phyloP scores from a whole-genome alignment of 2,329 filamentous ascomycete species.

The Arachnomyces sp. region DNA sequence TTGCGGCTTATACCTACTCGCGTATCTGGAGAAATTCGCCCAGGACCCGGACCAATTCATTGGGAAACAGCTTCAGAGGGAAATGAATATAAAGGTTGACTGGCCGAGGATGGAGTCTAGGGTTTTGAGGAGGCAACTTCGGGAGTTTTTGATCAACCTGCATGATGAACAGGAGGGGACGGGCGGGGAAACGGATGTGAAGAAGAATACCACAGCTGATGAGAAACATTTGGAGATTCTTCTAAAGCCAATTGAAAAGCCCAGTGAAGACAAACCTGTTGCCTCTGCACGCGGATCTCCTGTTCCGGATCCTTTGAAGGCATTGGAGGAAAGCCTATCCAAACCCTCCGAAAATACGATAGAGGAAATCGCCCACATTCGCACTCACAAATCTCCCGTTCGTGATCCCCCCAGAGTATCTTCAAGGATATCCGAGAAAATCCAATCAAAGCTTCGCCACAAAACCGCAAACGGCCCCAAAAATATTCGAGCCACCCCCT shows the following conservation, averaged over 20 bases:
- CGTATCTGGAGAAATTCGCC: conserved; percentile 76
- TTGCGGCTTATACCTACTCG: conserved; percentile 79
- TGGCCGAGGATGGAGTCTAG: conserved; percentile 49
- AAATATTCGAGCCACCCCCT: no score
- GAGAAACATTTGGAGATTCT: conserved; percentile 10
- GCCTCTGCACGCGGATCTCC: no score
- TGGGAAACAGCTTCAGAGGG: conserved; percentile 54
- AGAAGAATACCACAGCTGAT: conserved; percentile 7
- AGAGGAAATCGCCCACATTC: not conserved
- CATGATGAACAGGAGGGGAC: conserved; percentile 48
- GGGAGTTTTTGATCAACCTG: conserved; percentile 56
- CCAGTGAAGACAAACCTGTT: not conserved
- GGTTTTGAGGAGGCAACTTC: conserved; percentile 56
- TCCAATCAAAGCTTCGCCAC: no score
- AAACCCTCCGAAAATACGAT: not conserved
- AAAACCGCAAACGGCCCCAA: no score
- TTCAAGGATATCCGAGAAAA: no score
- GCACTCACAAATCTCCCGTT: conserved; percentile 2
- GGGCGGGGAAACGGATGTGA: not conserved
- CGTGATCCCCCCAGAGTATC: no score
- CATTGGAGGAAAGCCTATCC: no score
- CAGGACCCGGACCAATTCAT: conserved; percentile 64
- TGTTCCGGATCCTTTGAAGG: no score
- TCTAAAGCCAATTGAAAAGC: conserved; percentile 1
- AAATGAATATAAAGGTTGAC: conserved; percentile 49